phyloP scores from a whole-genome alignment of 768 basidiomycete genomes.

The Rubroboletus pulcherrimus region DNA sequence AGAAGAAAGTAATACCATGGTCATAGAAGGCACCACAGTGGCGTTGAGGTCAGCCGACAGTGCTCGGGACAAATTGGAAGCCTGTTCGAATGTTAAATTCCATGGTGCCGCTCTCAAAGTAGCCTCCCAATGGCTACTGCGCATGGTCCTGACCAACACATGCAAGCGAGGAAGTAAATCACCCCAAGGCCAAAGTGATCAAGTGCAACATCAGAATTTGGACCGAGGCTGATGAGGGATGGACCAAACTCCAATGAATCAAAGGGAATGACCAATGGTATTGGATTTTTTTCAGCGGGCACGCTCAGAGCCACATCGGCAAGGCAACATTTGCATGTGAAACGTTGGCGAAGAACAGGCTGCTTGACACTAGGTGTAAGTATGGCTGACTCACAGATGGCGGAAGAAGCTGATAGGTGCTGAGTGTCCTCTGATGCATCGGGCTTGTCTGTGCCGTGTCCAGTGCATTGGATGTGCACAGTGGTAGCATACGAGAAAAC shows the following conservation, averaged over 20 bases:
- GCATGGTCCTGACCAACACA: background rate
- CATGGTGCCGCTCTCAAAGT: background rate
- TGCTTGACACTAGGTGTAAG: background rate
- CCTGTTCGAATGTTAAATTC: conserved; percentile 8
- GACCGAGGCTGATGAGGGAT: conserved; percentile 1
- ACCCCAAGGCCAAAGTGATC: background rate
- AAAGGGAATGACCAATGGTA: background rate
- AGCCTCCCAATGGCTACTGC: conserved; percentile 3
- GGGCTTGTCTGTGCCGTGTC: background rate
- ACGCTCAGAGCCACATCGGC: background rate
- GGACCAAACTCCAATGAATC: background rate
- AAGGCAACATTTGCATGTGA: background rate
- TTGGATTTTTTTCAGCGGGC: background rate
- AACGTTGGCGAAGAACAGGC: background rate
- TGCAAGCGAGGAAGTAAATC: background rate
- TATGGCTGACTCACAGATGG: background rate
- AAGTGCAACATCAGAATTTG: background rate
- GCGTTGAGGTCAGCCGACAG: background rate
- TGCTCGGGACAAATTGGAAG: background rate
- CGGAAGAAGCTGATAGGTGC: background rate
- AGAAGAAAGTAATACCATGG: background rate
- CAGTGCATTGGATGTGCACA: background rate
- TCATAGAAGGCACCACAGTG: background rate
- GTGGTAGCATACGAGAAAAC: background rate
- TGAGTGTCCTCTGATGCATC: background rate